Evolutionary conservation across 108 stramenopile genomes (phyloP), one percentile per base, ranked within the genome.

Genomic region (Cyclostephanos tholiformis): DNA sequence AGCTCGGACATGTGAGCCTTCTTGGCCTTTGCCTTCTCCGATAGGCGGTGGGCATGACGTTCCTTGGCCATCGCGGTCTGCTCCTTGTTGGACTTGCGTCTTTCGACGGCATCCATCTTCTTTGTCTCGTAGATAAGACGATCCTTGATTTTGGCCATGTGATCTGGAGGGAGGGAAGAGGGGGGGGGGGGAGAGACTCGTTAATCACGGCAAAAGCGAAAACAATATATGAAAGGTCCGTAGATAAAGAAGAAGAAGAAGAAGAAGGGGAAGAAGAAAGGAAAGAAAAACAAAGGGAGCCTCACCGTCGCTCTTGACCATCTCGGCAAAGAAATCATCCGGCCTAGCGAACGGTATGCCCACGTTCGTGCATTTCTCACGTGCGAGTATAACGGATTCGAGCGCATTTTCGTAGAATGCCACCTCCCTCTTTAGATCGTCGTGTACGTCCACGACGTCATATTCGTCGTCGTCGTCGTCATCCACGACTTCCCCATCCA

Each of bases 251-350:
- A n/a, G n/a, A n/a, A n/a, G n/a, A n/a, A n/a, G n/a, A n/a, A 20
- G 6, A 53, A 53, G 20, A 9, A 6, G 52, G 19, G 52, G 19
- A 20, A 20, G 46, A 12, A 23, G 13, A 16, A 41, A 9, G 29
- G 35, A 72, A 25, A 44, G 10, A 58, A 10, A 14, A 64, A 32
- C 44, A 3, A 73, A 79, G 17, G 36, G 38, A 44, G 7, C 13
- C 96, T 72, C 82, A 95, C 96, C 99, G 93, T 99, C 99, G 11
- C 87, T 95, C 79, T 99, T 99, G 64, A 99, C 88, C 97, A 98
- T 98, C 77, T 99, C 98, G 16, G 97, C 98, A 82, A 99, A 97
- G 76, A 95, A 99, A 71, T 99, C 99, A 17, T 90, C 92, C 0
- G 98, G 98, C 29, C 99, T 82, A 20, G 86, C 80, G 72, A 96